Conservation (phyloP, 352 stramenopile species). For the Phytophthora pini region DNA sequence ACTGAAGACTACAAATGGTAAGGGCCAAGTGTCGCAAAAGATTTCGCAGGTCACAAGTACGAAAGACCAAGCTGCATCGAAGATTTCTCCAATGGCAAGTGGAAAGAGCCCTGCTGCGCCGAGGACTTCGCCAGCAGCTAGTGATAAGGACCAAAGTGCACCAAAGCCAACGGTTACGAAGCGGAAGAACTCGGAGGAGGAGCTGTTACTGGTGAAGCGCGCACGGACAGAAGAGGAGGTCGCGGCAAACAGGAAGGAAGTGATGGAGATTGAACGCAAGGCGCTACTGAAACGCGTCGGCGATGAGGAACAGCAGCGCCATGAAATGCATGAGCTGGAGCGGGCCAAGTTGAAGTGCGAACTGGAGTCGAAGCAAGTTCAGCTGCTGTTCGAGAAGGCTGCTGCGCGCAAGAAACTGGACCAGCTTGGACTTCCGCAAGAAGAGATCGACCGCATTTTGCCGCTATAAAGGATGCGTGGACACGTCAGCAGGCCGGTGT, state of each 20-base stretch:
- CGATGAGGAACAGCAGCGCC: constrained; percentile 40
- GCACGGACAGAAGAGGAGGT: constrained; percentile 13
- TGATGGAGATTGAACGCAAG: constrained; percentile 28
- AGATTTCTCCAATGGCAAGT: no score
- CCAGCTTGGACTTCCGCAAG: constrained; percentile 47
- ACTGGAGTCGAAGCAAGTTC: constrained; percentile 41
- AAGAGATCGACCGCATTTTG: constrained; percentile 51
- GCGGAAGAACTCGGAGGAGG: constrained; percentile 22
- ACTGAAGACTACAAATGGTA: constrained; percentile 2
- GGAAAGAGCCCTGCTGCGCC: no score
- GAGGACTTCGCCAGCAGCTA: neutral
- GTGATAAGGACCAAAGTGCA: constrained; percentile 1
- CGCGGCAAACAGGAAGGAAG: constrained; percentile 6
- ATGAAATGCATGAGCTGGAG: constrained; percentile 34
- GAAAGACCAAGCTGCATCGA: no score
- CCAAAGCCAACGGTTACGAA: constrained; percentile 7
- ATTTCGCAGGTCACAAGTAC: no score
- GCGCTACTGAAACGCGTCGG: constrained; percentile 33
- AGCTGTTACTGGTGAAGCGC: constrained; percentile 16
- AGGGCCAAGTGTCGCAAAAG: neutral
- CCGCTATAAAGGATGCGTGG: constrained; percentile 28
- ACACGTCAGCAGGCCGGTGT: neutral
- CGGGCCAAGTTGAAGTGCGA: constrained; percentile 35
- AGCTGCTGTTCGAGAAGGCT: constrained; percentile 55
- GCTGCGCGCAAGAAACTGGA: constrained; percentile 53